These are phyloP conservation scores for Mycena kentingensis DNA, from an alignment of 768 basidiomycete genomes.

Conservation along the genomic window DNA sequence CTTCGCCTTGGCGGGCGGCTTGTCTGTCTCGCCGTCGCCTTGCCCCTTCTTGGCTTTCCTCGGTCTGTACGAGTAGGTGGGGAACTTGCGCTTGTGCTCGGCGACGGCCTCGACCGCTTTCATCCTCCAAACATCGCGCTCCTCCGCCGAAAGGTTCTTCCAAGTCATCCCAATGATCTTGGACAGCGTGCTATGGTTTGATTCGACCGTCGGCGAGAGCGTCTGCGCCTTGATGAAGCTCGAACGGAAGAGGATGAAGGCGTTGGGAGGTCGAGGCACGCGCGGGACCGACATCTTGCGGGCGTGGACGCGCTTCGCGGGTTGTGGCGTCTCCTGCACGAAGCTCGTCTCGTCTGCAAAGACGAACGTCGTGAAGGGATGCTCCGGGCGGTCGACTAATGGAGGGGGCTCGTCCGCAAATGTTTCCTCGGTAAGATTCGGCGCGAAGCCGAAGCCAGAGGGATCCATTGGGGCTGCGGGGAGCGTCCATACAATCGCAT, in stretches of 20 bases:
- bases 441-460: constrained; percentile 50
- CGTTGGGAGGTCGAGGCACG: constrained; percentile 64
- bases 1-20: constrained; percentile 31
- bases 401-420: constrained; percentile 45
- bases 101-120: constrained; percentile 74
- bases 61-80: constrained; percentile 75
- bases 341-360: constrained; percentile 41
- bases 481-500: constrained; percentile 44
- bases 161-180: constrained; percentile 66
- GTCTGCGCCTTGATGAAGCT: constrained; percentile 61
- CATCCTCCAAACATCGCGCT: constrained; percentile 66
- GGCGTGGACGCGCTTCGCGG: constrained; percentile 36
- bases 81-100: constrained; percentile 75
- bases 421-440: constrained; percentile 55
- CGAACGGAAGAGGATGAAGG: constrained; percentile 64
- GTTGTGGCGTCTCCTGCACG: constrained; percentile 26
- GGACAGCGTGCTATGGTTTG: constrained; percentile 61
- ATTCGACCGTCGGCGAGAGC: constrained; percentile 58
- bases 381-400: constrained; percentile 26
- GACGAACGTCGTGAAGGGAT: constrained; percentile 39
- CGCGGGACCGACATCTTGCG: constrained; percentile 58
- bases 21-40: constrained; percentile 35
- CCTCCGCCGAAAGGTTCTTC: constrained; percentile 58
- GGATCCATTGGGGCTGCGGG: constrained; percentile 36
- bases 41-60: constrained; percentile 50